Base-by-base conservation (phyloP, 2,329 filamentous ascomycete species). In the Aurifilum marmelostoma region DNA sequence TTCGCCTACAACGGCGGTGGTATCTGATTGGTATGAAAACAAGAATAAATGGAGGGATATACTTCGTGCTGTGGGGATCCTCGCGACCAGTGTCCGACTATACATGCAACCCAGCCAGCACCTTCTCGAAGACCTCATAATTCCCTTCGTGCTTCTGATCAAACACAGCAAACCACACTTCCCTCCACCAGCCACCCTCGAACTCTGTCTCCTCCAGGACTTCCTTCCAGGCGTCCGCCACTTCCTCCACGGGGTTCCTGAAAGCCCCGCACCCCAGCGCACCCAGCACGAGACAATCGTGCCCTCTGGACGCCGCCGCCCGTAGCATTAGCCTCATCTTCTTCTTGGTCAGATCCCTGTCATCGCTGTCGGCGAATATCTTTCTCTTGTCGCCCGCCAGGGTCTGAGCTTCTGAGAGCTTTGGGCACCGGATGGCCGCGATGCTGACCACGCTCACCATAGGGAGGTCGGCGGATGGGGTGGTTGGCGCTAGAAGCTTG, bases 231-330 rank as follows among this genome's bases (percentile, higher is more conserved):
- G 88, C 88, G 54, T 79, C 70, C 6, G 87, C 89, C 21, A 92
- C 85, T 69, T 88, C 87, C 47, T 81, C 78, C 0, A 82, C 82
- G 3, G 90, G 90, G 74, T 92, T 91, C 0, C 73, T 73, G 75
- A 91, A 92, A 0, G 85, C 89, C 7, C 90, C 90, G 73, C 90
- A 92, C 0, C 91, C 91, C 62, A 92, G 75, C 0, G 90, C 90
- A 0, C 90, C 90, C 1, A 93, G 80, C 7, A 92, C 86, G 16
- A 93, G 77, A 72, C 83, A 80, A 47, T 83, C 80, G 73, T 91
- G 89, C 1, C 81, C 81, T 34, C 85, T 81, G 9, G 75, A 76
- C 32, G 84, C 89, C 1, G 88, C 87, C 67, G 88, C 83, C 6
- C 89, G 82, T 63, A 92, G 77, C 21, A 83, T 81, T n/a, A 89